These are phyloP conservation scores for Neolentinus lepideus DNA, from an alignment of 1,284 basidiomycete genomes.

Conservation along the genomic window DNA sequence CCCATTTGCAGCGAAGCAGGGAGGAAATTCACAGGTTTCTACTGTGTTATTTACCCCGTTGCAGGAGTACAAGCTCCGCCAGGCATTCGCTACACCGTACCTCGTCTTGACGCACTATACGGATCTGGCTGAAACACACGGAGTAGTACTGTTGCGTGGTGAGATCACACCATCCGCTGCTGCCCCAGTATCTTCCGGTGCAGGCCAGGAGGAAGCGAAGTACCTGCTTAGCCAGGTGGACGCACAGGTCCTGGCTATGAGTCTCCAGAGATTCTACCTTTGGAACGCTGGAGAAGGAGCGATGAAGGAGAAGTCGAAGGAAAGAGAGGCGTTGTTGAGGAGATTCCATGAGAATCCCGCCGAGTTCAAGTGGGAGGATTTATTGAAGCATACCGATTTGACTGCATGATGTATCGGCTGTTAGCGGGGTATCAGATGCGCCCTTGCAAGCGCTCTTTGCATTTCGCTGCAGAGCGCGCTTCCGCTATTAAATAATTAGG, in stretches of 20 bases:
- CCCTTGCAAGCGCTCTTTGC: too few species aligned
- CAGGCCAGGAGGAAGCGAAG: slow-evolving; percentile 20
- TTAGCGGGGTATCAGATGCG: background rate
- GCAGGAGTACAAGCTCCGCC: slow-evolving; percentile 88
- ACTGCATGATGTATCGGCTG: background rate
- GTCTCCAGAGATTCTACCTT: slow-evolving; percentile 79
- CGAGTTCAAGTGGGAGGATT: slow-evolving; percentile 69
- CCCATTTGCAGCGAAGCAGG: slow-evolving; percentile 30
- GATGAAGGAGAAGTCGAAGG: slow-evolving; percentile 19
- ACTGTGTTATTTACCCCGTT: slow-evolving; percentile 91
- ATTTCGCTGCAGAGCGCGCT: too few species aligned
- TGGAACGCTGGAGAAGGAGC: slow-evolving; percentile 36
- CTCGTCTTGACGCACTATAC: slow-evolving; percentile 91
- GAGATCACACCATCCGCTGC: slow-evolving; percentile 77
- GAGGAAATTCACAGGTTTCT: slow-evolving; percentile 43
- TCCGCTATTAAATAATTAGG: too few species aligned
- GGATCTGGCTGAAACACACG: slow-evolving; percentile 78
- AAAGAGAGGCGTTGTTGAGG: slow-evolving; percentile 42
- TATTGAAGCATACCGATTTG: slow-evolving; percentile 36
- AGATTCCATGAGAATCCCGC: slow-evolving; percentile 69
- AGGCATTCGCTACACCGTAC: slow-evolving; percentile 86
- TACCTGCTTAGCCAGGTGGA: slow-evolving; percentile 73
- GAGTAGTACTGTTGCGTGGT: slow-evolving; percentile 83
- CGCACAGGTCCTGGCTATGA: slow-evolving; percentile 74
- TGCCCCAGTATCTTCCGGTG: slow-evolving; percentile 20